Percentiles rank a stretch among this genome's conserved stretches.
Conservation (phyloP, 345 rosid species). For the Moricandia arvensis region DNA sequence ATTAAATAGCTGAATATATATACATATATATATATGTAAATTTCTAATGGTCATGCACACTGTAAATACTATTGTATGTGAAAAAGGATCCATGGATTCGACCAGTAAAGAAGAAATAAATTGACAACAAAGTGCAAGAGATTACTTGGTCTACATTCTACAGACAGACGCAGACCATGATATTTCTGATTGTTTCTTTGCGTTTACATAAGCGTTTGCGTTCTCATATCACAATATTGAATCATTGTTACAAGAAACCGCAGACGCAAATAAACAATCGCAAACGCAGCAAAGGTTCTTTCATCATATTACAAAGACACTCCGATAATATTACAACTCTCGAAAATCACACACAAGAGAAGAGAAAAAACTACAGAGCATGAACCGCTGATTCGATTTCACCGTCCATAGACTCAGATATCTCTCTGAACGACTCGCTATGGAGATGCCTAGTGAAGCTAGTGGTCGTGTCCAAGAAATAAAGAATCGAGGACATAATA, state of each 20-base stretch:
- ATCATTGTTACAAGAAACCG: not conserved
- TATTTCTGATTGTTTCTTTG: not conserved
- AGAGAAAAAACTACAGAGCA: slow-evolving; percentile 22
- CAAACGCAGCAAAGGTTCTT: slow-evolving; percentile 5
- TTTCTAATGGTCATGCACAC: no score
- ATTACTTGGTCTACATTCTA: not conserved
- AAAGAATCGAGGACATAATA: slow-evolving; percentile 57
- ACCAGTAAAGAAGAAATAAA: not conserved
- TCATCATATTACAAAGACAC: not conserved
- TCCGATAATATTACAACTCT: not conserved
- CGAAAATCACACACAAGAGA: not conserved
- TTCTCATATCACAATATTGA: not conserved
- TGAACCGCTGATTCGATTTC: slow-evolving; percentile 45
- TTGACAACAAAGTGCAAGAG: not conserved
- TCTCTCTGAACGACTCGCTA: slow-evolving; percentile 44
- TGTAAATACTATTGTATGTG: no score
- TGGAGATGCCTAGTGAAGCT: slow-evolving; percentile 68
- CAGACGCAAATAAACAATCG: not conserved
- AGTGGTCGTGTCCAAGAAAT: slow-evolving; percentile 82
- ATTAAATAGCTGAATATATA: no score
- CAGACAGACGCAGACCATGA: not conserved
- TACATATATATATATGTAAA: no score
- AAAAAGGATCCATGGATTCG: no score
- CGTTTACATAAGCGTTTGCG: slow-evolving; percentile 3
- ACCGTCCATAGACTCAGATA: slow-evolving; percentile 22